A percentile compares a stretch with the other conserved stretches of the same genome.
Evolutionary conservation across 345 rosid genomes (phyloP).

Genomic region (Eucalyptus marginata): DNA sequence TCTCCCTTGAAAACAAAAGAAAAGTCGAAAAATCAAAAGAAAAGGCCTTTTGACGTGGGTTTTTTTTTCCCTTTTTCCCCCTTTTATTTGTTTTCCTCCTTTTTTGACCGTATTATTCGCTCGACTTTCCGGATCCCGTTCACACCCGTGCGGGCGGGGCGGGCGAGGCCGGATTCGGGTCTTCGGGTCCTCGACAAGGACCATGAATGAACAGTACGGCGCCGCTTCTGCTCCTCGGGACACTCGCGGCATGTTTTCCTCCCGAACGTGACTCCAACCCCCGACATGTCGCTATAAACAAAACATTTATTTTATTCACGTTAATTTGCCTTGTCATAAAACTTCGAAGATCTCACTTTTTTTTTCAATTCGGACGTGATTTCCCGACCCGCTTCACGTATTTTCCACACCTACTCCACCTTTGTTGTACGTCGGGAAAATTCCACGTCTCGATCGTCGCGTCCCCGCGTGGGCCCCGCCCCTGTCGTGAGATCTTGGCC

Average conservation of each 20-base stretch:
- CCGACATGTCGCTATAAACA: not conserved
- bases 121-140: not conserved
- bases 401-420: not conserved
- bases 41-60: not conserved
- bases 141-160: not conserved
- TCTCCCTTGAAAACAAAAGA: not conserved
- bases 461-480: not conserved
- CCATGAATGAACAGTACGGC: not conserved
- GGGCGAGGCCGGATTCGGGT: not conserved
- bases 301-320: not conserved
- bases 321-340: not conserved
- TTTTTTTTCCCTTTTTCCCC: not conserved
- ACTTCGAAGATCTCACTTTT: not conserved
- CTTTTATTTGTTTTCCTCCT: not conserved
- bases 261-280: not conserved
- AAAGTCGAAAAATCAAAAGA: not conserved
- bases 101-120: not conserved
- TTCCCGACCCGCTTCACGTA: not conserved
- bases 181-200: not conserved
- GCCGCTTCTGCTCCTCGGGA: not conserved
- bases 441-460: not conserved
- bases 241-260: slow-evolving; percentile 4
- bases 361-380: not conserved
- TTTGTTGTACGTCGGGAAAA: not conserved
- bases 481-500: not conserved